phyloP scores from a whole-genome alignment of 441 rosid species.

The Eugenia klotzschiana region DNA sequence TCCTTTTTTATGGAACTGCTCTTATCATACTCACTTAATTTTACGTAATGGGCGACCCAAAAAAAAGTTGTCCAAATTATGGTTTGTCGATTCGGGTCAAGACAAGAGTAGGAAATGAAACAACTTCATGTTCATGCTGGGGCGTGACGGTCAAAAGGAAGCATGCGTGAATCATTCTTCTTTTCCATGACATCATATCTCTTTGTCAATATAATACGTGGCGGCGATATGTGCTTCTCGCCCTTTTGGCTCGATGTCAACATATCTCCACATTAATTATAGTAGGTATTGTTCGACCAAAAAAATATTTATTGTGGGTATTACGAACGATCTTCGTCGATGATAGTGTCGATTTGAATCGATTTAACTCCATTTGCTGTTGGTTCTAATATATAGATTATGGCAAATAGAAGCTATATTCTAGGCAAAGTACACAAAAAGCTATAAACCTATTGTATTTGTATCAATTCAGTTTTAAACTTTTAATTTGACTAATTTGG shows the following conservation, averaged over 20 bases:
- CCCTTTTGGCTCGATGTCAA: background rate
- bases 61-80: background rate
- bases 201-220: background rate
- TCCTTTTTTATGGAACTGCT: background rate
- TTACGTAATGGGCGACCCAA: background rate
- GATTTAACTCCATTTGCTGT: background rate
- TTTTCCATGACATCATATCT: background rate
- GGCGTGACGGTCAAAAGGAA: background rate
- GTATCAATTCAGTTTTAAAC: fast-evolving
- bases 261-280: background rate
- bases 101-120: background rate
- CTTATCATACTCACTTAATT: background rate
- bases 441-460: no score
- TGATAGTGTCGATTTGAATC: background rate
- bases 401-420: no score
- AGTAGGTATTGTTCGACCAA: background rate
- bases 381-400: background rate
- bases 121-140: background rate
- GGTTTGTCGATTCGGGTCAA: background rate
- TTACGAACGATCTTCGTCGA: background rate
- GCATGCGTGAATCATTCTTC: background rate
- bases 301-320: background rate
- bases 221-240: background rate
- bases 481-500: no score
- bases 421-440: no score